Evolutionary conservation across 768 basidiomycete genomes (phyloP), one percentile per base, ranked within the genome.

Genomic region (Mycena floridula): DNA sequence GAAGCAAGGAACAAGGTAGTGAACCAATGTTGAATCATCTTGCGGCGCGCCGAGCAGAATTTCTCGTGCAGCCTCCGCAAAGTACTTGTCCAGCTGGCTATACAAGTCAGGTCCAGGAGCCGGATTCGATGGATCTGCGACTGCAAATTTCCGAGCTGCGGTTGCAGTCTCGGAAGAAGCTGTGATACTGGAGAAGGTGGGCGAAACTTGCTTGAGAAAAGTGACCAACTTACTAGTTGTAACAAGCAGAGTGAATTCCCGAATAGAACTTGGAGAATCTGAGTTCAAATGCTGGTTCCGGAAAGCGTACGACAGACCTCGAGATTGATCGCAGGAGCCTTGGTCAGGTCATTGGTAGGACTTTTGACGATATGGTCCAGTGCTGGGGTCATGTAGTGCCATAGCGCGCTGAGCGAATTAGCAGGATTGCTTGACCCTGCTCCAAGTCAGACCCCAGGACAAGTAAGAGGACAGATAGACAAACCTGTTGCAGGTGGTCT

Each of bases 211-310:
- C 18, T 30, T 27, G 43, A 24, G 27, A 25, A 38, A 42, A 37
- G 23, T 30, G 60, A 56, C 50, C 48, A 53, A 35, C 51, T 66
- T 69, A 81, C 76, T 86, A 88, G 66, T 87, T 85, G 69, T 89
- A 88, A 45, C 80, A 79, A n/a, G 85, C 82, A 16, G 85, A 85
- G 61, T 88, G 84, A 30, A 88, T 81, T 47, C 84, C 83, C 58
- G 83, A 78, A 56, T 87, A 85, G 52, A 85, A 83, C 16, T 32
- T n/a, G n/a, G n/a, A n/a, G n/a, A n/a, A n/a, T n/a, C n/a, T n/a
- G n/a, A n/a, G n/a, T n/a, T n/a, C n/a, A n/a, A n/a, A n/a, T n/a
- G n/a, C n/a, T n/a, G n/a, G n/a, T n/a, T n/a, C n/a, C n/a, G n/a
- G n/a, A n/a, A n/a, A n/a, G n/a, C n/a, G n/a, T 32, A 32, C 28